These are phyloP conservation scores for Pontederia crassipes DNA, from an alignment of 176 grass and related monocot genomes.

Conservation along the genomic window DNA sequence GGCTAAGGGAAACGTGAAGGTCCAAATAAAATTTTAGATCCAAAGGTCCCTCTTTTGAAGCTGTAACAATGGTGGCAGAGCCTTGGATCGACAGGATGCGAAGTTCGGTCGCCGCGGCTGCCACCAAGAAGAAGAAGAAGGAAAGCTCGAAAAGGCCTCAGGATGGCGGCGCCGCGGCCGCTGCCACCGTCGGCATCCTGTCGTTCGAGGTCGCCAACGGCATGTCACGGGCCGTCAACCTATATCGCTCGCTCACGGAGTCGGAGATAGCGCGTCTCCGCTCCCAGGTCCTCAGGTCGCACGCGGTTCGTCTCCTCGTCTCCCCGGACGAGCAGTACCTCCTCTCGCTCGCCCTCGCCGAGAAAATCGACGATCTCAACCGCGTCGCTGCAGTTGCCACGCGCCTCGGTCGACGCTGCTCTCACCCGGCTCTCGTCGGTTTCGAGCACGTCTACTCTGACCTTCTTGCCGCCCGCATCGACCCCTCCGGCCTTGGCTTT, in stretches of 20 bases:
- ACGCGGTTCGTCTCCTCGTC: slow-evolving; percentile 61
- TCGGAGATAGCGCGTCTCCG: slow-evolving; percentile 43
- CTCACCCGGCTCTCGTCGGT: slow-evolving; percentile 42
- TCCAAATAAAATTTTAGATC: too few relatives aligned
- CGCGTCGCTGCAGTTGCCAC: slow-evolving; percentile 60
- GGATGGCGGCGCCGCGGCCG: not conserved
- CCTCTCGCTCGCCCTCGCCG: slow-evolving; percentile 68
- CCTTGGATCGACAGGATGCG: slow-evolving; percentile 66
- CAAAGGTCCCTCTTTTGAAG: not conserved
- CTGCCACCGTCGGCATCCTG: slow-evolving; percentile 55
- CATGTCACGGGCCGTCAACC: slow-evolving; percentile 62
- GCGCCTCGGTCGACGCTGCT: slow-evolving; percentile 70
- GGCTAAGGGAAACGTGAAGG: too few relatives aligned
- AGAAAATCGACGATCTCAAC: slow-evolving; percentile 85
- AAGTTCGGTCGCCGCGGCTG: slow-evolving; percentile 20
- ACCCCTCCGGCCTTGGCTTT: slow-evolving; percentile 22
- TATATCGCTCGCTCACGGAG: slow-evolving; percentile 75
- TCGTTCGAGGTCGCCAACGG: slow-evolving; percentile 88
- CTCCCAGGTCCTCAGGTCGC: slow-evolving; percentile 43
- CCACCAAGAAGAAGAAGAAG: slow-evolving; percentile 37
- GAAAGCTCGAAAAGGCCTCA: slow-evolving; percentile 9
- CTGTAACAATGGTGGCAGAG: slow-evolving; percentile 48
- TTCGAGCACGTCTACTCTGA: slow-evolving; percentile 96
- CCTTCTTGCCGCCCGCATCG: slow-evolving; percentile 55
- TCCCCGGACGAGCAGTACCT: slow-evolving; percentile 63